Base-by-base conservation (phyloP, 1,284 basidiomycete genomes). In the Omphalotus olearius region DNA sequence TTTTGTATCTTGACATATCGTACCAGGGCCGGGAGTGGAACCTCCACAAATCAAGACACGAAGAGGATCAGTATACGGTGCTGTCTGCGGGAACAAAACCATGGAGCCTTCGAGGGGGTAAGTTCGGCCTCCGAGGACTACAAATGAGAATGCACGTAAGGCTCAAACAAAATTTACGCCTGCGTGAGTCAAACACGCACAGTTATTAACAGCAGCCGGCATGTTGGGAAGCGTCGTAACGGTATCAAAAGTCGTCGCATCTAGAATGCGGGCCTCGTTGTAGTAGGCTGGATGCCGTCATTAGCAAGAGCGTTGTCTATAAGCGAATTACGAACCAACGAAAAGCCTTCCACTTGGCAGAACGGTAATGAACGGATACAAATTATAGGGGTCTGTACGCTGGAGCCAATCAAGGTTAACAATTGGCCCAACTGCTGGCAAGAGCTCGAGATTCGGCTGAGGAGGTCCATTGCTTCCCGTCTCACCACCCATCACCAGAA, bases 101-200 rank as follows among this genome's bases (percentile, higher is more conserved):
- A 82, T 79, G 1, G 85, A 74, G 7, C 86, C 88, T 61, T 86
- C 82, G 61, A 88, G 73, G 1, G 90, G 90, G 59, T 92, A 93
- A 2, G 85, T 85, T 20, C 90, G 79, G 26, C 88, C 87, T 14
- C 71, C 84, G 17, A 78, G 66, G 64, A 87, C 74, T 77, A 41
- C 26, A 42, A 17, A 54, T 2, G 7, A 33, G 3, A 2, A 33
- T 3, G 40, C 26, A 23, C n/a, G 16, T 36, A 45, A 7, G 14
- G n/a, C 46, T 39, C 28, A 38, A 13, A 33, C 30, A 35, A 46
- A 13, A 26, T 45, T 23, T 43, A 20, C 38, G 17, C 4, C 35
- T 23, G 44, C 6, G 36, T 17, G 16, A 16, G 17, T 13, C 1
- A 38, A 33, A 38, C 0, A 58, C 70, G 51, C 54, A 75, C 74